Evolutionary conservation across 2,329 filamentous ascomycete genomes (phyloP).

Genomic region (Colletotrichum tofieldiae): DNA sequence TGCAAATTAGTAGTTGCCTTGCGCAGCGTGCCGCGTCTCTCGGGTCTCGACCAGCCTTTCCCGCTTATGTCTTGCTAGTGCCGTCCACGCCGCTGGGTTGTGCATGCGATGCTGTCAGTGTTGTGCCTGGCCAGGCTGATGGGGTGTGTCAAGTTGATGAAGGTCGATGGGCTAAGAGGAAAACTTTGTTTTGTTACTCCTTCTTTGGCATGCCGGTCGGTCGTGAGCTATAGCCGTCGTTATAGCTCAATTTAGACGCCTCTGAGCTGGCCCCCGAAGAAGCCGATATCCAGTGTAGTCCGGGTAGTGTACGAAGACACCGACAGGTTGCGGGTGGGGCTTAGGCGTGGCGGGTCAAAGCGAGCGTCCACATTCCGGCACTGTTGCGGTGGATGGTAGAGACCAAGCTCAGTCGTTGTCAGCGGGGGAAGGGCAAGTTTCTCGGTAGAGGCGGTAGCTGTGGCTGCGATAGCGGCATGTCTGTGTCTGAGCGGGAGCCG

Average conservation of each 20-base stretch:
- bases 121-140: conserved; percentile 31
- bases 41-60: neutral
- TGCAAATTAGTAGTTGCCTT: neutral
- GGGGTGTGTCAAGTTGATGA: conserved; percentile 33
- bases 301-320: conserved; percentile 5
- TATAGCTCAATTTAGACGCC: conserved; percentile 9
- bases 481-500: conserved; percentile 4
- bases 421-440: neutral
- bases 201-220: neutral
- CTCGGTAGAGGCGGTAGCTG: conserved; percentile 1
- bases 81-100: conserved; percentile 21
- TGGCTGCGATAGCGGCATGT: conserved; percentile 1
- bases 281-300: conserved; percentile 11
- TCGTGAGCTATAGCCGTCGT: neutral
- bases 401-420: neutral
- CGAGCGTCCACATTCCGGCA: conserved; percentile 18
- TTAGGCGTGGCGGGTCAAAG: conserved; percentile 3
- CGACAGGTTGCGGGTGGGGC: neutral
- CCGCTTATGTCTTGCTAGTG: conserved; percentile 7
- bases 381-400: neutral
- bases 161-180: neutral
- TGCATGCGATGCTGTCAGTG: conserved; percentile 23
- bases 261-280: conserved; percentile 20
- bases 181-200: conserved; percentile 37
- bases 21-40: neutral